These are phyloP conservation scores for Ensete ventricosum DNA, from an alignment of 176 grass and related monocot genomes.

Conservation along the genomic window DNA sequence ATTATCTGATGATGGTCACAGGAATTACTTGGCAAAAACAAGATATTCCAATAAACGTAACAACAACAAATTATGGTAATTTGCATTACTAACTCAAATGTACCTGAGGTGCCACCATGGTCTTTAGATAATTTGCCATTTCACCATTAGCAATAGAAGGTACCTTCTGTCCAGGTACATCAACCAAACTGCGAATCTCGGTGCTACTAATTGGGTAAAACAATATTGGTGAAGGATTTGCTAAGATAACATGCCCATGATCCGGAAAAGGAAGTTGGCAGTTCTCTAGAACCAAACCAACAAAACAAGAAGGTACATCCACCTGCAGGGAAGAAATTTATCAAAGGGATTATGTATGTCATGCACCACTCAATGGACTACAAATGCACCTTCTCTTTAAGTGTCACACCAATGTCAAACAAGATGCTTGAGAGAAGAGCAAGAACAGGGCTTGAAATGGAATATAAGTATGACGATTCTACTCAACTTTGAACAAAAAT, in stretches of 20 bases:
- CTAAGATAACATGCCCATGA: conserved; percentile 94
- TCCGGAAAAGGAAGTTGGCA: conserved; percentile 76
- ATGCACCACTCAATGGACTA: background rate
- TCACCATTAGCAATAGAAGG: conserved; percentile 85
- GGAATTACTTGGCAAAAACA: background rate
- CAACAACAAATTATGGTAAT: background rate
- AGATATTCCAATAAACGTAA: background rate
- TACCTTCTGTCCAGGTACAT: conserved; percentile 94
- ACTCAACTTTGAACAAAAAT: background rate
- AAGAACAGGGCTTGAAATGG: too few relatives aligned
- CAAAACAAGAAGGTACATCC: conserved; percentile 93
- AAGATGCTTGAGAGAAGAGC: too few relatives aligned
- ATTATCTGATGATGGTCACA: background rate
- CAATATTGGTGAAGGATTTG: conserved; percentile 94
- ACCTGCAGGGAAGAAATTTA: conserved; percentile 44
- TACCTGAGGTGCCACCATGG: conserved; percentile 90
- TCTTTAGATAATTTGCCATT: conserved; percentile 96
- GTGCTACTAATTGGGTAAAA: conserved; percentile 97
- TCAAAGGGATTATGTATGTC: background rate
- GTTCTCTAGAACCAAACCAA: conserved; percentile 90
- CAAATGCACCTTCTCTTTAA: too few relatives aligned
- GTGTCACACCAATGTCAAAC: too few relatives aligned
- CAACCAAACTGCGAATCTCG: conserved; percentile 89
- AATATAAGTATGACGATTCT: too few relatives aligned
- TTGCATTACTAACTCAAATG: background rate